Evolutionary conservation across 2,329 filamentous ascomycete genomes (phyloP), one percentile per base, ranked within the genome.

Genomic region (Orbilia javanica): DNA sequence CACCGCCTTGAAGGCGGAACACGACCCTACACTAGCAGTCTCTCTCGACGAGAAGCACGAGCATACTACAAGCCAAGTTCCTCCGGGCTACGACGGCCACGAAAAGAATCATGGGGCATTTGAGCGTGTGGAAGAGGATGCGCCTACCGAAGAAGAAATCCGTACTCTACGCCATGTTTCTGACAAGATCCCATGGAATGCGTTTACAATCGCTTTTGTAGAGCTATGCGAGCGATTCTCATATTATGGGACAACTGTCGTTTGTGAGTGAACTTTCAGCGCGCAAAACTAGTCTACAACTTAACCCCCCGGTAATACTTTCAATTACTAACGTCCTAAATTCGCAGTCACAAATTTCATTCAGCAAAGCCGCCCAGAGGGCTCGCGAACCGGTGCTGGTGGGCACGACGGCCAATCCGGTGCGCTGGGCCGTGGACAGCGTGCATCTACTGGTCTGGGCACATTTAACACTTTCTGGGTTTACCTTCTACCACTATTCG

Each of bases 191-290:
- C 89, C 90, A 60, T 90, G 88, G 87, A 85, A 87, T 68, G 88
- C 90, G 73, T 93, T 89, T 84, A 90, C 89, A 27, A 88, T 94
- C 75, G 91, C 90, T 57, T 89, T 93, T 79, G 89, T 92, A 75
- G 92, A 94, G 84, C 85, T 93, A 71, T 92, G 90, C 85, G 92
- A 94, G 85, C 90, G 91, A 60, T 93, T 92, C 84, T 91, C 90
- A 13, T 94, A 93, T 88, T 93, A 93, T 82, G 92, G 91, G 68
- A 90, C 90, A 3, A 88, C 89, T 50, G 87, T 90, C 27, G 86
- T 92, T 18, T 92, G 90, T 88, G 86, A 80, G 86, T 86, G 64
- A 42, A 22, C n/a, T 1, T 8, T 42, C 64, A 65, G 52, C 60
- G n/a, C 57, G 48, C n/a, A n/a, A n/a, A n/a, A n/a, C n/a, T n/a